Evolutionary conservation across 495 filamentous ascomycete species (phyloP), one percentile per base, ranked within the genome.

Genomic region (Hypoxylon lienhwacheense): DNA sequence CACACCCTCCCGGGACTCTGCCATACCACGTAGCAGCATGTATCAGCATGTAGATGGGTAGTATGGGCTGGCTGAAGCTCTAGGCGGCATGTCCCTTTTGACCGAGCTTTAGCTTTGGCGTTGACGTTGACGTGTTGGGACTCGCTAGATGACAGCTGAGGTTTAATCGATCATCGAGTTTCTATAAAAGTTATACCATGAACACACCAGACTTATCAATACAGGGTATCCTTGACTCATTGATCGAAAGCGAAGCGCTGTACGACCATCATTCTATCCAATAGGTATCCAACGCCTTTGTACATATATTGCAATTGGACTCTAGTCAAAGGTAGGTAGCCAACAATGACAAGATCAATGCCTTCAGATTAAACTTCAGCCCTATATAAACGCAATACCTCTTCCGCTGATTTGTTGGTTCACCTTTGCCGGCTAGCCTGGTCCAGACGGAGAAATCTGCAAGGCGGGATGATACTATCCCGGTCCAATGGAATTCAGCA

Each of bases 11-110:
- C 41, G 32, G 17, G 44, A 17, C n/a, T 7, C 12, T 41, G 20
- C 21, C 24, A 14, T 60, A 43, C 48, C 54, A 50, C 45, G 32
- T 46, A 41, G 51, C 25, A 60, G 35, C 36, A 46, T 47, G 40
- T 43, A 43, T 10, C n/a, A n/a, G n/a, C 25, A 28, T 28, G 45
- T 56, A 36, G 45, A 54, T 42, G 46, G 45, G 41, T 45, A 53
- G 55, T 21, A 53, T 47, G 48, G 29, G 14, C 41, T 43, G 39
- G 40, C 24, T 52, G 31, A 14, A 40, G 28, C 25, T 41, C 29
- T 52, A 41, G 52, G 29, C 46, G 25, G 33, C 46, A 42, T 35
- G n/a, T 47, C 52, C 56, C 58, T 61, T 61, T 55, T 17, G 58
- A 48, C 58, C 58, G 58, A 47, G 16, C 29, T 32, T 19, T 41